Conservation (phyloP, 306 rosid genomes). For the Ochetophila trinervis region DNA sequence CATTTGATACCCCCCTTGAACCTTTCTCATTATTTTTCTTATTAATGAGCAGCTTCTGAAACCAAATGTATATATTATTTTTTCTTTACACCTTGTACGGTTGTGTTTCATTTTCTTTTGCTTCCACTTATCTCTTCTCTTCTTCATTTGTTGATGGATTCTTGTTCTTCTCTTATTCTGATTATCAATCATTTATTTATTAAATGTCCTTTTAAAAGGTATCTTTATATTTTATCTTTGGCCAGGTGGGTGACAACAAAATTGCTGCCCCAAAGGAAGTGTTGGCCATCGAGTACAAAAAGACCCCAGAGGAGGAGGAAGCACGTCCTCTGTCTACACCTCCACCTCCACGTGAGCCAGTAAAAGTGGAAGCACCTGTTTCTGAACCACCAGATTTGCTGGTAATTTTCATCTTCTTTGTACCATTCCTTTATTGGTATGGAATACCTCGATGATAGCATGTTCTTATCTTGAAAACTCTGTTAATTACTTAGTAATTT, state of each 20-base stretch:
- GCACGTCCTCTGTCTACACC: slow-evolving; percentile 41
- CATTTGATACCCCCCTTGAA: slow-evolving; percentile 2
- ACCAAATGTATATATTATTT: background rate
- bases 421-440: background rate
- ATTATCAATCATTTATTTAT: slow-evolving; percentile 5
- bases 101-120: background rate
- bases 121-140: background rate
- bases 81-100: background rate
- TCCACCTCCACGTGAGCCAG: slow-evolving; percentile 68
- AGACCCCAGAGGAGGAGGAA: slow-evolving; percentile 53
- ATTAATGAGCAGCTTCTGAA: background rate
- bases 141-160: background rate
- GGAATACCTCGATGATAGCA: too few species aligned
- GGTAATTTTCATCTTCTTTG: slow-evolving; percentile 43
- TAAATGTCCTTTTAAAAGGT: slow-evolving; percentile 12
- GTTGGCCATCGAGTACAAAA: slow-evolving; percentile 81
- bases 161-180: background rate
- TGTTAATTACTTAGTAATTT: background rate
- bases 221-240: slow-evolving; percentile 16
- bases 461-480: background rate
- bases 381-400: slow-evolving; percentile 80
- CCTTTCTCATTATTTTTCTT: background rate
- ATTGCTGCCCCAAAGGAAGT: slow-evolving; percentile 70
- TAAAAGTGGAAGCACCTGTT: slow-evolving; percentile 70
- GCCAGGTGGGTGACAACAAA: slow-evolving; percentile 58